Percentiles rank a stretch among this genome's conserved stretches.
These are phyloP conservation scores for Chalciporus piperatus DNA, from an alignment of 768 basidiomycete genomes.

Conservation along the genomic window DNA sequence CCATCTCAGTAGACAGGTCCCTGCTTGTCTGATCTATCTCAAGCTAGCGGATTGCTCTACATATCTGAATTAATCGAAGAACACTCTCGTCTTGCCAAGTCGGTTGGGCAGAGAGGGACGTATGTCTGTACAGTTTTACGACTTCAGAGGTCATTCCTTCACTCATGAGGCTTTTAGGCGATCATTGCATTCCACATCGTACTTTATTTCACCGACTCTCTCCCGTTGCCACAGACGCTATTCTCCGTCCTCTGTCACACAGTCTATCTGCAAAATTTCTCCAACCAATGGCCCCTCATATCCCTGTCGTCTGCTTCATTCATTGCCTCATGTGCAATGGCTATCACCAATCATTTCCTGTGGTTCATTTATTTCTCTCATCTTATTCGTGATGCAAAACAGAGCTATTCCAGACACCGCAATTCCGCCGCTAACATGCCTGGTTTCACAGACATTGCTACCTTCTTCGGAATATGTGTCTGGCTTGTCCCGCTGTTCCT, in stretches of 20 bases:
- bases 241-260: conserved; percentile 85
- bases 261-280: conserved; percentile 93
- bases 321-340: conserved; percentile 79
- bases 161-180: conserved; percentile 42
- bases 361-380: conserved; percentile 96
- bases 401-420: conserved; percentile 46
- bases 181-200: conserved; percentile 77
- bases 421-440: conserved; percentile 32
- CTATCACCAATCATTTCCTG: conserved; percentile 87
- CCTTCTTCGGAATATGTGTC: conserved; percentile 83
- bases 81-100: conserved; percentile 79
- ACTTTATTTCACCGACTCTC: conserved; percentile 75
- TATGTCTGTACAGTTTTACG: conserved; percentile 58
- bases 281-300: conserved; percentile 86
- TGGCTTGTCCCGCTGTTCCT: conserved; percentile 91
- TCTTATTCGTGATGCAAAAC: conserved; percentile 61
- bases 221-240: conserved; percentile 69
- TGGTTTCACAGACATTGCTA: conserved; percentile 72
- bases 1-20: neutral
- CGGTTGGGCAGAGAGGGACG: conserved; percentile 78
- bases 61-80: conserved; percentile 96
- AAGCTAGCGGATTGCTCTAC: conserved; percentile 92
- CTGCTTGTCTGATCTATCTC: conserved; percentile 7
- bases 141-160: neutral
- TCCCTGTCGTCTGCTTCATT: conserved; percentile 84